Evolutionary conservation across 2,329 filamentous ascomycete species (phyloP).

Genomic region (Arthrobotrys musiformis): DNA sequence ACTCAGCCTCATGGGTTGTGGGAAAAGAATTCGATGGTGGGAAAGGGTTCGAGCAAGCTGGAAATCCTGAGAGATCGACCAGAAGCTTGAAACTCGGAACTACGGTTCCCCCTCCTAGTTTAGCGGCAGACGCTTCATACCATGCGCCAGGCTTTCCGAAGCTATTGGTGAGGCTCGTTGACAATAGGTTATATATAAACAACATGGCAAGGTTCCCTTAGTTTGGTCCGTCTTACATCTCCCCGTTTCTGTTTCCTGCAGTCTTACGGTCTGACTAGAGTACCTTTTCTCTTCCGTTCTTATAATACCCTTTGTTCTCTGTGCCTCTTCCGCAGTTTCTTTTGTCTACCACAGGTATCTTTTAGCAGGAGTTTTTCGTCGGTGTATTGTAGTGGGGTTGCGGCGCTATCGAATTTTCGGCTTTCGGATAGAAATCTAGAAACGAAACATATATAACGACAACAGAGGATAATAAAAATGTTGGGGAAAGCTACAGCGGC

Average conservation of each 20-base stretch:
- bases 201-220: constrained; percentile 49
- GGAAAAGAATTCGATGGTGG: constrained; percentile 13
- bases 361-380: constrained; percentile 2
- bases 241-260: constrained; percentile 12
- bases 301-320: constrained; percentile 4
- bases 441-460: not conserved
- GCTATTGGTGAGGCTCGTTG: not conserved
- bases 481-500: constrained; percentile 36
- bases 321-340: constrained; percentile 9
- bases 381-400: constrained; percentile 10
- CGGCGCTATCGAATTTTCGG: not conserved
- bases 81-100: constrained; percentile 45
- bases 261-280: not conserved
- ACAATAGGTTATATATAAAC: constrained; percentile 43
- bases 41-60: not conserved
- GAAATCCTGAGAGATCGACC: not conserved
- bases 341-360: constrained; percentile 5
- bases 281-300: not conserved
- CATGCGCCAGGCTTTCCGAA: constrained; percentile 22
- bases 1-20: constrained; percentile 43
- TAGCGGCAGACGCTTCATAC: constrained; percentile 28
- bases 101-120: constrained; percentile 20
- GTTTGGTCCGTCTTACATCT: constrained; percentile 24
- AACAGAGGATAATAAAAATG: constrained; percentile 6
- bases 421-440: constrained; percentile 3